Evolutionary conservation across 345 rosid genomes (phyloP), one percentile per base, ranked within the genome.

Genomic region (Gossypium stocksii): DNA sequence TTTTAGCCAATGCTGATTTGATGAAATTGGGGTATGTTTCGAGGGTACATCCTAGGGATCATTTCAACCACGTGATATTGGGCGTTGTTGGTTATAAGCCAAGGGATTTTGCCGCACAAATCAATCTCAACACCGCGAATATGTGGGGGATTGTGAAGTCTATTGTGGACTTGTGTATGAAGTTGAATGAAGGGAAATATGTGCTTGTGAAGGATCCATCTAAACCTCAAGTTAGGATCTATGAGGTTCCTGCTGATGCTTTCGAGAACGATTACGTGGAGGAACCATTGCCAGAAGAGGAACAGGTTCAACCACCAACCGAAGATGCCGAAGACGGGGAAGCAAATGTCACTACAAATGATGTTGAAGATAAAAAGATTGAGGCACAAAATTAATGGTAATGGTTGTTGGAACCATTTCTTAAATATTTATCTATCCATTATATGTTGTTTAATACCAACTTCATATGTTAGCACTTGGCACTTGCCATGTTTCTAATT

Each of bases 131-230:
- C 72, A 91, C 97, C 12, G 17, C 81, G 0, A 93, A 95, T 46
- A 95, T 95, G 99, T 95, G 99, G 99, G 99, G 99, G 0, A 95
- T 95, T 79, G 91, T 93, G 79, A 95, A 95, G 83, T 88, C 97
- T 49, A 90, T 95, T 46, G 97, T 95, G 71, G 97, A 93, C 70
- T 79, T 91, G 84, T 95, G 97, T 82, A 93, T 93, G 99, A 93
- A 90, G 76, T 77, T 91, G 79, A 91, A 88, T 75, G 97, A 91
- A 77, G 97, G 97, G n/a, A 91, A 89, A 85, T 93, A 91, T 80
- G 99, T 95, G 49, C 79, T 95, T 3, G 97, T 95, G 41, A 93
- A 95, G 81, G 99, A 93, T 79, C 99, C 97, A 3, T 83, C 97
- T 0, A 93, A 95, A 84, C 97, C 99, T 4, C 97, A 91, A 73